Base-by-base conservation (phyloP, 768 basidiomycete genomes). In the Fistulinella prunicolor region DNA sequence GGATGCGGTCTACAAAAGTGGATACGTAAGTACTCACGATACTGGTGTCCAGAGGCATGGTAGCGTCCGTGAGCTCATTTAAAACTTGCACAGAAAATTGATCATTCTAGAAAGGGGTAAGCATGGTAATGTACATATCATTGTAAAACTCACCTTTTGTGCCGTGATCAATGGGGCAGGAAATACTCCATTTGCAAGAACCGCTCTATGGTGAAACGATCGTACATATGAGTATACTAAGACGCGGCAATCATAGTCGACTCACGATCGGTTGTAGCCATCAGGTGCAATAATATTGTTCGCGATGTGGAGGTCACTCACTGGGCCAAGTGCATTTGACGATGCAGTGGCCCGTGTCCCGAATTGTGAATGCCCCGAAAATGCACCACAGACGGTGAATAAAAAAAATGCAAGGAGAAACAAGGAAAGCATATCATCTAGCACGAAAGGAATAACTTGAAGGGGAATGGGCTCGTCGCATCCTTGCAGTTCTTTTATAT, bases 31-130 rank as follows among this genome's bases (percentile, higher is more conserved):
- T 4, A 37, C 59, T 48, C 22, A 62, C 61, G 1, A 62, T 23
- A 13, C 73, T 76, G 2, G 81, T 82, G 13, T 65, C 66, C 43
- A 71, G 64, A 29, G 73, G 55, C 78, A 81, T 81, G 4, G 71
- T 67, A 5, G 54, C 49, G 43, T 81, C 74, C 1, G 65, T 71
- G 34, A 82, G 62, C 20, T 65, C 37, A 48, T 82, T 73, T 0
- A 69, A 51, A 17, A 82, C 72, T 42, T 73, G 71, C 21, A 83
- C 45, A 26, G 57, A 26, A 54, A 78, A 73, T 1, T 44, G 35
- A 23, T 70, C 65, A 2, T 65, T 68, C 75, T 79, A 22, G 6
- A 29, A 17, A 41, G 32, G 22, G 2, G 35, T 59, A 6, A 51
- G 42, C 2, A n/a, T 9, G 2, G 2, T 20, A 5, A 24, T 22